Evolutionary conservation across 106 monocot genomes (phyloP).

Genomic region (Platanthera zijinensis): DNA sequence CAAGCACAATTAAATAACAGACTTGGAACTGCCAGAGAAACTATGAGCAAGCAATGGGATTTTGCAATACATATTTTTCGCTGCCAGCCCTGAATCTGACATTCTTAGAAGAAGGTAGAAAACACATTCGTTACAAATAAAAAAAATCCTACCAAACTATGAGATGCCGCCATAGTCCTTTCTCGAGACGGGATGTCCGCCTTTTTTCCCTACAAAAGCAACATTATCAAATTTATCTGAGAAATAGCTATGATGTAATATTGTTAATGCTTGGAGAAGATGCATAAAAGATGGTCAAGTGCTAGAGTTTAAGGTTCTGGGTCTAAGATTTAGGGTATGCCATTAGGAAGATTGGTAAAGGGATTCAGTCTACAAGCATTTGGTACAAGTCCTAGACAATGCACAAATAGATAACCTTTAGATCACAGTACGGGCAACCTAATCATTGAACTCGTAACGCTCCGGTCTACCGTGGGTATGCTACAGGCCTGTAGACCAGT

Average conservation of each 20-base stretch:
- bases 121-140: not conserved
- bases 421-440: not conserved
- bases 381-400: not conserved
- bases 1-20: not conserved
- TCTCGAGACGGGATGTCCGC: constrained; percentile 48
- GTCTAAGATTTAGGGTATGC: no score
- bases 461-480: no score
- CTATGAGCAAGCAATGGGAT: constrained; percentile 8
- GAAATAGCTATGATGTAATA: not conserved
- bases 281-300: not conserved
- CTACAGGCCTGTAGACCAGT: no score
- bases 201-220: constrained; percentile 38
- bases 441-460: no score
- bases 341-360: not conserved
- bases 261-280: not conserved
- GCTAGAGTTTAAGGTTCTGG: no score
- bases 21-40: constrained; percentile 4
- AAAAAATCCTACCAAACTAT: constrained; percentile 3
- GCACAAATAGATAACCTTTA: not conserved
- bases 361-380: not conserved
- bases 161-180: constrained; percentile 63
- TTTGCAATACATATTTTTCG: constrained; percentile 19
- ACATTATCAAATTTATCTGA: not conserved
- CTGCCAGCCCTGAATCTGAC: constrained; percentile 13
- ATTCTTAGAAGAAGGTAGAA: not conserved